A percentile compares a stretch with the other conserved stretches of the same genome.
These are phyloP conservation scores for Wickerhamiella pararugosa DNA, from an alignment of 1,139 yeast genomes.

Conservation along the genomic window DNA sequence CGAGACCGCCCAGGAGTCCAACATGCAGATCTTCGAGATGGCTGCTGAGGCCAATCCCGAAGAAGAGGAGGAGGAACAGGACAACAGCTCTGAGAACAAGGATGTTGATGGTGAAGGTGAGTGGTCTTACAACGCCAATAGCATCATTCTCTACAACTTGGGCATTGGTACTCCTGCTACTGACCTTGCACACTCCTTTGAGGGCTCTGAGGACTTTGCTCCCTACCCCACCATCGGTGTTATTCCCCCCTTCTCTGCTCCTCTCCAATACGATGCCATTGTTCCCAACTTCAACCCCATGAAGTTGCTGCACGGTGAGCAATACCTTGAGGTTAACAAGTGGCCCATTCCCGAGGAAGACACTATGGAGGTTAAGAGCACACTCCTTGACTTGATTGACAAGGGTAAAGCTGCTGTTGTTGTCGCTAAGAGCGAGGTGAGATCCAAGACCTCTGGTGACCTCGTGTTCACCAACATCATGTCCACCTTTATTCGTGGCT, in stretches of 20 bases:
- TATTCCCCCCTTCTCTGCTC: conserved; percentile 53
- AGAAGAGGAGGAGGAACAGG: conserved; percentile 40
- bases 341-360: conserved; percentile 64
- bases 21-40: conserved; percentile 60
- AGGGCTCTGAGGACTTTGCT: conserved; percentile 62
- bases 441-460: conserved; percentile 57
- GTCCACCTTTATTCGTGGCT: conserved; percentile 74
- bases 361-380: conserved; percentile 41
- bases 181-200: conserved; percentile 71
- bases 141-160: conserved; percentile 71
- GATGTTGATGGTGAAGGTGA: conserved; percentile 21
- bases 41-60: conserved; percentile 33
- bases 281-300: conserved; percentile 73
- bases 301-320: conserved; percentile 90
- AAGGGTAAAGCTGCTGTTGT: conserved; percentile 83
- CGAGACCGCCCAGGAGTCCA: conserved; percentile 55
- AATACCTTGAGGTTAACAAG: conserved; percentile 64
- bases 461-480: conserved; percentile 67
- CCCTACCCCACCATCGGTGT: conserved; percentile 91
- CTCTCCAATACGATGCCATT: conserved; percentile 37
- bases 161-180: conserved; percentile 76
- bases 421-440: conserved; percentile 59
- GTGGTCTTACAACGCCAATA: conserved; percentile 46
- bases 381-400: conserved; percentile 62
- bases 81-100: conserved; percentile 25